Base-by-base conservation (phyloP, 805 yeast species). In the Candida boleticola region DNA sequence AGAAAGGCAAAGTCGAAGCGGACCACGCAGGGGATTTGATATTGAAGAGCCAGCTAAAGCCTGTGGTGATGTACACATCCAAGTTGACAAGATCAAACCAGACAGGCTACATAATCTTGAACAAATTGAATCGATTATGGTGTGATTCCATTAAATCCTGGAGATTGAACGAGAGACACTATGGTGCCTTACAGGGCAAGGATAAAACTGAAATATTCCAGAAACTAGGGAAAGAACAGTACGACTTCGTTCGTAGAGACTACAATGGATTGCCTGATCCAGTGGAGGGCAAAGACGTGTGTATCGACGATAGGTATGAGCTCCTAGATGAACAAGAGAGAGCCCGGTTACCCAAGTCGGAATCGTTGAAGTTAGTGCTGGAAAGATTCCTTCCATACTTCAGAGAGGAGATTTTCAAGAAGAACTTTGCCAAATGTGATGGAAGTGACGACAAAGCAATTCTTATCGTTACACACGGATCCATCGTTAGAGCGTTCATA, bases 161-260 rank as follows among this genome's bases (percentile, higher is more conserved):
- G 76, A 59, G 68, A 38, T 56, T 70, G 39, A 70, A 70, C 46
- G 76, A 70, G 45, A 54, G 76, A 20, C 76, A 70, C 50, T 70
- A 70, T 45, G 76, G 76, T 2, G 52, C 54, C 22, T 68, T 62
- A 40, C 76, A 70, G 48, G 76, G 76, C 14, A 50, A 55, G 10
- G 63, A 66, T 46, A 67, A 71, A 45, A 57, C 57, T 47, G 61
- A 61, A 29, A 65, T 70, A 6, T 68, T 54, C 46, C 46, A 55
- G 36, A 58, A 63, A 46, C 51, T 65, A 31, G 72, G 72, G 10
- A 51, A 60, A 36, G 64, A 67, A n/a, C 55, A 61, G 46, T 70
- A 55, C 50, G 66, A 65, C 37, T 68, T 58, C 45, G 61, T 66
- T 20, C 52, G 76, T 32, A 58, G 76, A 38, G 47, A 67, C 41